phyloP scores from a whole-genome alignment of 2,329 filamentous ascomycete genomes.

The Ophiocordyceps camponoti-leonardi region DNA sequence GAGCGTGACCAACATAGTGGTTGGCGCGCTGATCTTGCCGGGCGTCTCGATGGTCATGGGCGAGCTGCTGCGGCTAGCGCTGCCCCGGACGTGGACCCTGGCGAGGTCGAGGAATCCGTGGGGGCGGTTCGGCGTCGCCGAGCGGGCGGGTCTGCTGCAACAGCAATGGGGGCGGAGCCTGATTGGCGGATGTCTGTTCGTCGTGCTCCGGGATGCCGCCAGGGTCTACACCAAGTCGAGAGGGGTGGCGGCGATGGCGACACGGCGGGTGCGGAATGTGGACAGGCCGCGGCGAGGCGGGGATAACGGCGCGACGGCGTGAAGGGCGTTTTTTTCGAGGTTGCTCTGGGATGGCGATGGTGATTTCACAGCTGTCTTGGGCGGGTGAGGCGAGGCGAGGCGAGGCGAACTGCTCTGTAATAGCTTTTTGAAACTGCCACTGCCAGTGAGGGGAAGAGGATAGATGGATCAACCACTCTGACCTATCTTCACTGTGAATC shows the following conservation, averaged over 20 bases:
- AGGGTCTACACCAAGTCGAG: constrained; percentile 47
- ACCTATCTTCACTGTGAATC: no score
- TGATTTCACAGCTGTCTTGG: no score
- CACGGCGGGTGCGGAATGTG: constrained; percentile 36
- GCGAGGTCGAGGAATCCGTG: constrained; percentile 14
- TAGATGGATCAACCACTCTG: no score
- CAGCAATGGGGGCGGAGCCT: constrained; percentile 80
- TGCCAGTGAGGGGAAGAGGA: no score
- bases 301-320: not conserved
- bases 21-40: constrained; percentile 55
- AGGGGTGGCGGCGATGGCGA: constrained; percentile 36
- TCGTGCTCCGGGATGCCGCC: constrained; percentile 59
- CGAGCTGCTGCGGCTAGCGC: constrained; percentile 47
- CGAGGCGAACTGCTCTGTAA: no score
- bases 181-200: constrained; percentile 73
- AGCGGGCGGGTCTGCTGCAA: constrained; percentile 53
- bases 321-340: no score
- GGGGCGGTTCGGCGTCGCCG: constrained; percentile 6
- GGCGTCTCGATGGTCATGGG: constrained; percentile 65
- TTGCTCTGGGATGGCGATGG: no score
- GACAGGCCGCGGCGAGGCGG: constrained; percentile 14
- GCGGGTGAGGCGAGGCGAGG: no score
- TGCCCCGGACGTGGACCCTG: constrained; percentile 53
- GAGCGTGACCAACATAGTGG: constrained; percentile 29
- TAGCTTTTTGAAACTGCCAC: no score